These are phyloP conservation scores for Arabidopsis suecica DNA, from an alignment of 345 rosid genomes.

Conservation along the genomic window DNA sequence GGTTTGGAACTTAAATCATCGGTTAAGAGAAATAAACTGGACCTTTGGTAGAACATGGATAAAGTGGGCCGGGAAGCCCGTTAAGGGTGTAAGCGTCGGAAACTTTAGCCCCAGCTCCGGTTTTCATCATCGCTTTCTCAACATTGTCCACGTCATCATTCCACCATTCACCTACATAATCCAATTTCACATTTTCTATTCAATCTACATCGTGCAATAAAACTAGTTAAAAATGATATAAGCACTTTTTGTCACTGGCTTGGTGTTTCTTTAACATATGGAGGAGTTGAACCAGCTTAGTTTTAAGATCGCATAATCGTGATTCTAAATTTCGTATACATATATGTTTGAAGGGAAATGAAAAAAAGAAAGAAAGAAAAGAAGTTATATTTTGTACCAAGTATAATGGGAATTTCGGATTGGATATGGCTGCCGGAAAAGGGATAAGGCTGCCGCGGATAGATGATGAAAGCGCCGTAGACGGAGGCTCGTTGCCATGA, in stretches of 20 bases:
- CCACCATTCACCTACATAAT: conserved; percentile 72
- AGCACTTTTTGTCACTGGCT: neutral
- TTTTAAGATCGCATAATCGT: neutral
- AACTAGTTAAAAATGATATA: neutral
- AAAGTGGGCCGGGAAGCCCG: conserved; percentile 75
- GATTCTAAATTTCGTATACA: no score
- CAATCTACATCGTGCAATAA: neutral
- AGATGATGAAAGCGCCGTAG: conserved; percentile 65
- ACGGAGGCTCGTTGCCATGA: conserved; percentile 77
- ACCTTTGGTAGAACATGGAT: conserved; percentile 69
- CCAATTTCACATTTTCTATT: no score
- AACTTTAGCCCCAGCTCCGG: conserved; percentile 54
- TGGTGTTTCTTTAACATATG: neutral
- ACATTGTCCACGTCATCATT: conserved; percentile 57
- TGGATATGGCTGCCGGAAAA: conserved; percentile 50
- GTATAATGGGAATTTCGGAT: conserved; percentile 61
- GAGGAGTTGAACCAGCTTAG: neutral
- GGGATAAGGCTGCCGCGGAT: conserved; percentile 61
- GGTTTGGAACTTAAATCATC: neutral
- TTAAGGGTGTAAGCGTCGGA: conserved; percentile 73
- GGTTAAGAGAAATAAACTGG: neutral
- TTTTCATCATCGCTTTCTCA: conserved; percentile 52
- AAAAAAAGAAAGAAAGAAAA: neutral
- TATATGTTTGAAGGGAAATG: neutral
- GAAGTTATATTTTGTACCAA: conserved; percentile 48